These are phyloP conservation scores for Pseudonitzschia pungens DNA, from an alignment of 108 stramenopile species.

Conservation along the genomic window DNA sequence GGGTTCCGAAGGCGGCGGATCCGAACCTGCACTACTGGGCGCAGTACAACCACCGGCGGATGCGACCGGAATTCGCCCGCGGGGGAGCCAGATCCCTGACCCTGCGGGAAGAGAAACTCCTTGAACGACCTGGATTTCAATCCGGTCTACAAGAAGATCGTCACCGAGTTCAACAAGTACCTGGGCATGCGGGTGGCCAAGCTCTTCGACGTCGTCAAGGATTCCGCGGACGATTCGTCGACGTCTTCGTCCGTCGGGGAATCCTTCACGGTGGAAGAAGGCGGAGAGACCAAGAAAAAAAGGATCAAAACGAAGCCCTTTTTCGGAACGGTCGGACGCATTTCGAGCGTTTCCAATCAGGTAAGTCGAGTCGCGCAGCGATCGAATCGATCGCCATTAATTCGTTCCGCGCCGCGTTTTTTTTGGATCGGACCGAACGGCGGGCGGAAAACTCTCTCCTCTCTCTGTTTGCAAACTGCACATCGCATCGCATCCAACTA, in stretches of 20 bases:
- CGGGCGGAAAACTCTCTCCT: background rate
- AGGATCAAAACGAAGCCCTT: background rate
- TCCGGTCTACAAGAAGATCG: background rate
- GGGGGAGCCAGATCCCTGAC: background rate
- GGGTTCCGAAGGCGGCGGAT: background rate
- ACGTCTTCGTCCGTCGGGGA: background rate
- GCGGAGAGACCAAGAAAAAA: too few relatives aligned
- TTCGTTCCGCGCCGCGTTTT: slow-evolving; percentile 2
- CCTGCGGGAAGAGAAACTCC: background rate
- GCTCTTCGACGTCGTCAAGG: background rate
- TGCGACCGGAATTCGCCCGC: background rate
- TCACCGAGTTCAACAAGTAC: slow-evolving; percentile 1
- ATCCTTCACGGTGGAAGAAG: too few relatives aligned
- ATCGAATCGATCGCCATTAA: background rate
- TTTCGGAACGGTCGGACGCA: slow-evolving; percentile 6
- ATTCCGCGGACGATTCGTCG: background rate
- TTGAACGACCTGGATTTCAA: slow-evolving; percentile 5
- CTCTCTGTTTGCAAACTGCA: background rate
- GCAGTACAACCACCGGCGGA: background rate
- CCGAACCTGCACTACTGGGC: background rate
- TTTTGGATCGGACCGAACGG: background rate
- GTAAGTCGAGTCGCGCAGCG: background rate
- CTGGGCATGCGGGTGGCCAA: slow-evolving; percentile 4
- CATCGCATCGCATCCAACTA: background rate
- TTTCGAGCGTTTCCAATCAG: slow-evolving; percentile 1